Evolutionary conservation across 768 basidiomycete species (phyloP).

Genomic region (Pluteus cervinus): DNA sequence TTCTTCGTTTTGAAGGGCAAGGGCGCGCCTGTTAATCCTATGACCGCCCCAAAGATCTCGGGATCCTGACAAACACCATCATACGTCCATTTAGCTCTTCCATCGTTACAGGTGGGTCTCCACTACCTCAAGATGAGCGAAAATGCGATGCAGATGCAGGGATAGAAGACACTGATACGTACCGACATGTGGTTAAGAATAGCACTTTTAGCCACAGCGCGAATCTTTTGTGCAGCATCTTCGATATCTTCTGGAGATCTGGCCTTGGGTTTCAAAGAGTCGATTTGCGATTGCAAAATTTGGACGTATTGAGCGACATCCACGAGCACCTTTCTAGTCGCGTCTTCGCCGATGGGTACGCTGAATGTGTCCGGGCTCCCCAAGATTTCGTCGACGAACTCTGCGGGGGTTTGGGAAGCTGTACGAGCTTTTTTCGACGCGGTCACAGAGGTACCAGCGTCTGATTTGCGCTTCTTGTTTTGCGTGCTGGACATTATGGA

Average conservation of each 20-base stretch:
- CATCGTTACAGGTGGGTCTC: constrained; percentile 43
- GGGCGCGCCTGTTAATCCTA: constrained; percentile 38
- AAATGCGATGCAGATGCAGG: not conserved
- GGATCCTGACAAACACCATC: constrained; percentile 46
- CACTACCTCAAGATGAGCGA: constrained; percentile 34
- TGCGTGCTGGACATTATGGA: constrained; percentile 16
- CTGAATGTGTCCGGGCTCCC: constrained; percentile 25
- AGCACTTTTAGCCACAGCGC: constrained; percentile 37
- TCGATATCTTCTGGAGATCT: constrained; percentile 32
- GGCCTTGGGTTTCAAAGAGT: constrained; percentile 18
- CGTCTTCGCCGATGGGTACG: constrained; percentile 26
- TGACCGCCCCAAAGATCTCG: constrained; percentile 38
- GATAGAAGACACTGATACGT: no score
- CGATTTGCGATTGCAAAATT: constrained; percentile 21
- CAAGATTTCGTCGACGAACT: constrained; percentile 30
- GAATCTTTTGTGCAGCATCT: constrained; percentile 36
- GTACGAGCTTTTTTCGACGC: constrained; percentile 27
- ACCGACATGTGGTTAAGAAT: constrained; percentile 48
- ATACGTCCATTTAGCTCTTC: constrained; percentile 42
- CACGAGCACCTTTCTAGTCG: constrained; percentile 14
- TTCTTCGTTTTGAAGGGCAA: constrained; percentile 47
- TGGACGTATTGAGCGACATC: constrained; percentile 19
- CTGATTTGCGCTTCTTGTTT: constrained; percentile 31
- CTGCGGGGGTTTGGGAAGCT: constrained; percentile 14
- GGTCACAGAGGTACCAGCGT: constrained; percentile 16